Base-by-base conservation (phyloP, 345 rosid species). In the Corchorus olitorius region DNA sequence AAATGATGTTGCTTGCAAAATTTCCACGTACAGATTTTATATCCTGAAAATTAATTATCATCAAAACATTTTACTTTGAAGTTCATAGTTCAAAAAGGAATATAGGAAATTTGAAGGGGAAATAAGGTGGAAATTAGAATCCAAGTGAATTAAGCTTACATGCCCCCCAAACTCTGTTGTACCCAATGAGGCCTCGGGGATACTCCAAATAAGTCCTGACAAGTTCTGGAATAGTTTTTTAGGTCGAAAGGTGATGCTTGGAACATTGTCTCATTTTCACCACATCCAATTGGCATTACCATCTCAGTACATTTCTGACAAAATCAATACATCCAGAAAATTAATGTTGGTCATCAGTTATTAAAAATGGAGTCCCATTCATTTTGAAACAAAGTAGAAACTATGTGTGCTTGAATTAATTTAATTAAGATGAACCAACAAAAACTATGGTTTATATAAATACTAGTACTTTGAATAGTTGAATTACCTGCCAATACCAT, bases 281-380 rank as follows among this genome's bases (percentile, higher is more conserved):
- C 81, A 90, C n/a, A n/a, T n/a, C n/a, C n/a, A n/a, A n/a, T n/a
- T n/a, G n/a, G n/a, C n/a, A n/a, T n/a, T n/a, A n/a, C 93, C 41
- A 92, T 65, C 83, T 90, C 94, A 62, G 80, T 90, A 48, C 97
- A 92, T 0, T 73, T 80, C 90, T 87, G 87, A 39, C 41, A 6
- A 72, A 74, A 63, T n/a, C n/a, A n/a, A n/a, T n/a, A n/a, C n/a
- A n/a, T n/a, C n/a, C n/a, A n/a, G n/a, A n/a, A n/a, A n/a, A n/a
- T n/a, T 52, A 43, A 43, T 43, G 48, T 43, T 43, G n/a, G n/a
- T n/a, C n/a, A n/a, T 8, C 48, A 43, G 17, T n/a, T 56, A 20
- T 19, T 33, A 20, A 56, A 56, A 33, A 19, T 54, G 17, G 0
- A 54, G 22, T 4, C 55, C n/a, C n/a, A n/a, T n/a, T n/a, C n/a